phyloP scores from a whole-genome alignment of 1,284 basidiomycete genomes.

The Trametes polyzona region DNA sequence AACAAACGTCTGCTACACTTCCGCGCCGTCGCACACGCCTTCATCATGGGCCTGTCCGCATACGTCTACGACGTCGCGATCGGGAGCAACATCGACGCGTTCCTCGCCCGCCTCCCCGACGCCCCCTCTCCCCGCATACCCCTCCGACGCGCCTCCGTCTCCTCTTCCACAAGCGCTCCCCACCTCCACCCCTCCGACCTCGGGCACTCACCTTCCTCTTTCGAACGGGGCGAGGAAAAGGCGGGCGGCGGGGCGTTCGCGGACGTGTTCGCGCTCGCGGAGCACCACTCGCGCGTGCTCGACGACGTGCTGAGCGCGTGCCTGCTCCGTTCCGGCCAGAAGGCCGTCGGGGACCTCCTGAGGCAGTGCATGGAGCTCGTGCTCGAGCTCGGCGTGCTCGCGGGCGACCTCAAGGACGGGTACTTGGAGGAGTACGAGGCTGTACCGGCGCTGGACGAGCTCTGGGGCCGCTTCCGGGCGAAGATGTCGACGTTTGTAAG shows the following conservation, averaged over 20 bases:
- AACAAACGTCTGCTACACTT: constrained; percentile 64
- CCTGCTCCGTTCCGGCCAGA: constrained; percentile 74
- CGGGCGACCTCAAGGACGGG: constrained; percentile 62
- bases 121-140: constrained; percentile 32
- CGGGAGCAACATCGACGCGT: constrained; percentile 71
- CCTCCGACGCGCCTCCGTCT: not conserved
- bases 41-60: constrained; percentile 63
- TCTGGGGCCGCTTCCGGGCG: constrained; percentile 57
- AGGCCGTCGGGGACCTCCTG: constrained; percentile 67
- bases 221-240: not conserved
- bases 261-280: constrained; percentile 79
- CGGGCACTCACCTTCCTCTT: not conserved
- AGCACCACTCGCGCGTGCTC: constrained; percentile 70
- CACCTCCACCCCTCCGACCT: not conserved
- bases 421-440: constrained; percentile 64
- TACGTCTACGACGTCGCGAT: constrained; percentile 83
- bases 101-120: constrained; percentile 45
- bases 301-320: constrained; percentile 81
- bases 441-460: constrained; percentile 53
- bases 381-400: constrained; percentile 70
- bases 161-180: not conserved
- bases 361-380: constrained; percentile 68
- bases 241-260: constrained; percentile 41
- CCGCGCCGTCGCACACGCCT: constrained; percentile 73
- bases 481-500: constrained; percentile 41